Percentiles rank a stretch among this genome's conserved stretches.
phyloP scores from a whole-genome alignment of 2,329 filamentous ascomycete genomes.

The Penicillium sp. region DNA sequence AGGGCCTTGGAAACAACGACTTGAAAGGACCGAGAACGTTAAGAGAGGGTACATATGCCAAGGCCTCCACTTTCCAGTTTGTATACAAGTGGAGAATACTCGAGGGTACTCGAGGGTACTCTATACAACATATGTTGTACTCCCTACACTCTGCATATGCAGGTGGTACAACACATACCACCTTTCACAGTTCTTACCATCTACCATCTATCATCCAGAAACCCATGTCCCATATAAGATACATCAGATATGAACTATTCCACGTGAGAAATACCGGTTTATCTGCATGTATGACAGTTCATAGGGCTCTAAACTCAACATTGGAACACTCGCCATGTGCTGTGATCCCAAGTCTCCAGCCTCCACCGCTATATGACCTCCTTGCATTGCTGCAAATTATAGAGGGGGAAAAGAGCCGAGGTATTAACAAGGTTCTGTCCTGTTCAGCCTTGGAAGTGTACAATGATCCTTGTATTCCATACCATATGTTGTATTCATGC shows the following conservation, averaged over 20 bases:
- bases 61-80: not conserved
- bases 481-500: not conserved
- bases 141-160: not conserved
- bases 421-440: not conserved
- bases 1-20: not conserved
- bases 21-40: not conserved
- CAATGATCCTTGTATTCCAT: not conserved
- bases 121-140: not conserved
- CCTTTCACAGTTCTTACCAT: not conserved
- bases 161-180: too few species aligned
- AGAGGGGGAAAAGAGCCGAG: not conserved
- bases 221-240: not conserved
- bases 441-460: not conserved
- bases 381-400: slow-evolving; percentile 8
- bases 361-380: slow-evolving; percentile 3
- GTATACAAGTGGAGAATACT: too few species aligned
- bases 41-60: not conserved
- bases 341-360: slow-evolving; percentile 4
- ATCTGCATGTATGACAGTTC: not conserved
- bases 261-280: not conserved
- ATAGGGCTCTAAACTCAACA: not conserved
- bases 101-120: too few species aligned
- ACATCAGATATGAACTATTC: not conserved
- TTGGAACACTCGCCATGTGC: not conserved
- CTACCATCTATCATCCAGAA: not conserved